A percentile compares a stretch with the other conserved stretches of the same genome.
Conservation (phyloP, 495 filamentous ascomycete genomes). For the Lentithecium fluviatile region DNA sequence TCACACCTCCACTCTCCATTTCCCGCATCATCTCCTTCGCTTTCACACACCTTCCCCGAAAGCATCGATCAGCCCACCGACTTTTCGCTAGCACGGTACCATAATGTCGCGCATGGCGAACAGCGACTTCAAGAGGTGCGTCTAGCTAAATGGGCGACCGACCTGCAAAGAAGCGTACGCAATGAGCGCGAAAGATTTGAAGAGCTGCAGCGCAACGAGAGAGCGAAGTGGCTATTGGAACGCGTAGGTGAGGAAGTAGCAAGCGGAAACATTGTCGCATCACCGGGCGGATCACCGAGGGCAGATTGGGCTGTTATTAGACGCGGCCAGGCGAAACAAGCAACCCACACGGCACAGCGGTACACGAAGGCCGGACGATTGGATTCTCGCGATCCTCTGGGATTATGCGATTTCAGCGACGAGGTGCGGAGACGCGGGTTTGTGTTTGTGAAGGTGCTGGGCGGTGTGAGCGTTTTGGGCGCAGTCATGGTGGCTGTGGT, state of each 20-base stretch:
- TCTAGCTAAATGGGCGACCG: conserved; percentile 84
- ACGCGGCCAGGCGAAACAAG: conserved; percentile 28
- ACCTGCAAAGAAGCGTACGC: conserved; percentile 78
- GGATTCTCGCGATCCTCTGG: conserved; percentile 69
- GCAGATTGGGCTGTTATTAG: conserved; percentile 35
- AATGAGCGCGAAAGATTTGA: conserved; percentile 80
- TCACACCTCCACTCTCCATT: conserved; percentile 32
- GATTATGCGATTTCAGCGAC: conserved; percentile 68
- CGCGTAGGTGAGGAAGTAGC: conserved; percentile 64
- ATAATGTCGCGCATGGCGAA: conserved; percentile 69
- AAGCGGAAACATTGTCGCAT: conserved; percentile 45
- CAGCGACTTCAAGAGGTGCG: conserved; percentile 74
- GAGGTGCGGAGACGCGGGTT: conserved; percentile 64
- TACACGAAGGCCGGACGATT: conserved; percentile 32
- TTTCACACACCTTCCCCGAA: conserved; percentile 32
- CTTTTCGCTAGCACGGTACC: conserved; percentile 68
- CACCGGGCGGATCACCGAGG: conserved; percentile 49
- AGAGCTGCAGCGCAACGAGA: conserved; percentile 65
- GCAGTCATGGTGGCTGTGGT: conserved; percentile 59
- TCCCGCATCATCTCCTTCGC: conserved; percentile 33
- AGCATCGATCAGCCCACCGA: conserved; percentile 49
- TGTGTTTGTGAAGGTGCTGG: conserved; percentile 74
- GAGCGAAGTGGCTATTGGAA: conserved; percentile 70
- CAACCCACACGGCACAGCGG: conserved; percentile 35
- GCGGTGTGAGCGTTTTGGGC: conserved; percentile 69